Evolutionary conservation across 495 filamentous ascomycete species (phyloP), one percentile per base, ranked within the genome.

Genomic region (Daldinia loculata): DNA sequence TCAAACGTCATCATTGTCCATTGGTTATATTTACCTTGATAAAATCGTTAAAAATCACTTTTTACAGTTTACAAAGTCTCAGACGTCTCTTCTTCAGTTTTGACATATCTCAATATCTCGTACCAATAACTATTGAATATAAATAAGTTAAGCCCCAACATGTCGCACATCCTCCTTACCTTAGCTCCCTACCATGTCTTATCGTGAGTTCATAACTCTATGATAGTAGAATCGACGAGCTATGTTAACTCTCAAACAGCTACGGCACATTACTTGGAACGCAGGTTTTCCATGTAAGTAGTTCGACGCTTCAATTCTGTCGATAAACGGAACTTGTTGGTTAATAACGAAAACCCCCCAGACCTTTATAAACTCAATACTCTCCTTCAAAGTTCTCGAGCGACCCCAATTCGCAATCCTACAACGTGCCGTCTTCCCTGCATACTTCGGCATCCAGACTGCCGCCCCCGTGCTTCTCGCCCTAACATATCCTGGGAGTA

Each of bases 401-500:
- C 89, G 92, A 9, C 88, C 92, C 0, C 89, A 94, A 76, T 98
- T 98, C 81, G 84, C 89, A 5, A 83, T 86, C 38, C 84, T 98
- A 27, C 95, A 97, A 81, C 80, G 87, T 36, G 86, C 86, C 72
- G 88, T 93, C 74, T 95, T 96, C 81, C 95, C 95, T 24, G 79
- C 90, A 71, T 98, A 95, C 83, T 97, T 98, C 79, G 82, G 86
- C 26, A 78, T 97, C 48, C 94, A 97, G 82, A 88, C 91, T 4
- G 84, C 86, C 5, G 82, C 93, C 3, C 92, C 95, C 6, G 77
- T 89, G 14, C 71, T 93, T 19, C 81, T 97, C 8, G 89, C 91
- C n/a, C 76, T 96, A 60, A 98, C 95, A 36, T 94, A 91, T 74
- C 92, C 92, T 45, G 84, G 82, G n/a, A 73, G 77, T 59, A 59